Base-by-base conservation (phyloP, 2,329 filamentous ascomycete species). In the Calonectria ilicicola region DNA sequence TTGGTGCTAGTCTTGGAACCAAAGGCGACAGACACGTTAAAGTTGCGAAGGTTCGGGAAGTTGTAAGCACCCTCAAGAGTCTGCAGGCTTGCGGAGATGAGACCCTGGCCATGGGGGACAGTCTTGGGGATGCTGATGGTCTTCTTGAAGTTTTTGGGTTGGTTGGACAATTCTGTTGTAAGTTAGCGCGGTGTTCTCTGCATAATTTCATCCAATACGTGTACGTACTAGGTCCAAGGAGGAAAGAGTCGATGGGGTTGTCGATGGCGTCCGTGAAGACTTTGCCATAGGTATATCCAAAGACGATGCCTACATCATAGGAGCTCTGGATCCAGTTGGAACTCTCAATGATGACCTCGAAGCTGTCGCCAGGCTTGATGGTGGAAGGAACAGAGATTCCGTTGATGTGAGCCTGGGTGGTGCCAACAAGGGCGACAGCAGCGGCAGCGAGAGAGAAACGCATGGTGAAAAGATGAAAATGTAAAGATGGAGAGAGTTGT, bases 271-370 rank as follows among this genome's bases (percentile, higher is more conserved):
- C 70, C 66, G 0, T 76, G 76, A 72, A 75, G 82, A 7, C 74
- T 82, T 5, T 72, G 17, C 73, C 76, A 1, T 76, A 62, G 2
- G 73, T 62, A 73, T 82, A 83, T 44, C 87, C 87, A 73, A 86
- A 86, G 26, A 84, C 85, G 15, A 87, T 83, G 67, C 86, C 82
- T 2, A 88, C 79, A 72, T 89, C 86, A 74, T 82, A 78, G 44
- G 87, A 84, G 65, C 80, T 67, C 77, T 88, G 86, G 78, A 86
- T 85, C 81, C 87, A 87, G 80, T 83, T 82, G 62, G 83, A 79
- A 47, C 83, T 85, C 53, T 81, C 58, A 73, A 89, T 82, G 27
- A 81, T 81, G 76, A 84, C 81, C 27, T 81, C 77, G 79, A 86
- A 83, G 46, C 80, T 77, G 32, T 79, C 74, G 72, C 84, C 85